phyloP scores from a whole-genome alignment of 1,139 yeast genomes.

The Candida glucosophila region DNA sequence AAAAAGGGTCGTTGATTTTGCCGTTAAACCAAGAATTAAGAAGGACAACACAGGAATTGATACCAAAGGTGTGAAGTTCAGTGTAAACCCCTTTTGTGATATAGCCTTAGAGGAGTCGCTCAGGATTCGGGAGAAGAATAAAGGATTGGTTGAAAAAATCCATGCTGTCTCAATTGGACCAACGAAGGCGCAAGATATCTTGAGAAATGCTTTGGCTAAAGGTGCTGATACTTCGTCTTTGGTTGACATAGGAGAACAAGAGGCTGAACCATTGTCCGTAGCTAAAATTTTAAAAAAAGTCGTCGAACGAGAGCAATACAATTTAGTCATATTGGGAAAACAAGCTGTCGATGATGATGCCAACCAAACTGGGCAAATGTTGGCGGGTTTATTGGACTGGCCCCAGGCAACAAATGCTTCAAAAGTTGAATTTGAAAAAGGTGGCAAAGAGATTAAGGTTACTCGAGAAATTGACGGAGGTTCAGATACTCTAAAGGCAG shows the following conservation, averaged over 20 bases:
- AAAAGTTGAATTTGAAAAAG: slow-evolving; percentile 63
- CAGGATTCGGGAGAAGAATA: slow-evolving; percentile 60
- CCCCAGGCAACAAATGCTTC: slow-evolving; percentile 97
- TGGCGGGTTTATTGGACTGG: slow-evolving; percentile 92
- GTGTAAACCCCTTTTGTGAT: slow-evolving; percentile 95
- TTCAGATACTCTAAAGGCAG: slow-evolving; percentile 69
- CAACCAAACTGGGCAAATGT: slow-evolving; percentile 95
- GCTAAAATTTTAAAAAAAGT: slow-evolving; percentile 76
- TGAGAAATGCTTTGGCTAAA: slow-evolving; percentile 87
- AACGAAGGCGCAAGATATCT: slow-evolving; percentile 74
- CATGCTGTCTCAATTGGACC: slow-evolving; percentile 95
- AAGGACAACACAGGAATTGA: slow-evolving; percentile 81
- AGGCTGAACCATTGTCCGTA: slow-evolving; percentile 81
- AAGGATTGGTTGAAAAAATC: slow-evolving; percentile 67
- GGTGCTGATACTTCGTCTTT: slow-evolving; percentile 86
- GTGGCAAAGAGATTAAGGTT: slow-evolving; percentile 58
- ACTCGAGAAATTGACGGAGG: slow-evolving; percentile 96
- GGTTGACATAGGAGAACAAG: slow-evolving; percentile 66
- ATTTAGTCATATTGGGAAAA: slow-evolving; percentile 82
- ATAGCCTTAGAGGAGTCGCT: slow-evolving; percentile 93
- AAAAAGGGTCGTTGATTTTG: slow-evolving; percentile 89
- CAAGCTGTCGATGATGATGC: slow-evolving; percentile 95
- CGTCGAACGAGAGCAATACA: slow-evolving; percentile 62
- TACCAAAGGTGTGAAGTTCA: slow-evolving; percentile 83
- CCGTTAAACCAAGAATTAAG: slow-evolving; percentile 88